Conservation (phyloP, 2,329 filamentous ascomycete species). For the Fonsecaea nubica region DNA sequence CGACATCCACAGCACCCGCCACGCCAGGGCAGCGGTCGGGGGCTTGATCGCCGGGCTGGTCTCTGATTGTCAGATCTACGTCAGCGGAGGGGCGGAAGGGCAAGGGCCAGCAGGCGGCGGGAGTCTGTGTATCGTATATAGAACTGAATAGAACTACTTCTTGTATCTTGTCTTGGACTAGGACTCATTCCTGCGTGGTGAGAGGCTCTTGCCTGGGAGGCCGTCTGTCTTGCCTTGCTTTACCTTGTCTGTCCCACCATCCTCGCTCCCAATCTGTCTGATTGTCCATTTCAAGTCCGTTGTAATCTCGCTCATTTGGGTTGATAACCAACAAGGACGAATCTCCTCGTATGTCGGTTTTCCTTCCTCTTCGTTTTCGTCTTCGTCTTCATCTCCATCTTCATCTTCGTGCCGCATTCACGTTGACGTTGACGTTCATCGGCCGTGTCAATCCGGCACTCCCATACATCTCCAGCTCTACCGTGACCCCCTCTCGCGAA, state of each 20-base stretch:
- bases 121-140: conserved; percentile 44
- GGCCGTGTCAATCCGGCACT: not conserved
- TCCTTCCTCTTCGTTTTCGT: too few species aligned
- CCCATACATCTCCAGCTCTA: not conserved
- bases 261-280: too few species aligned
- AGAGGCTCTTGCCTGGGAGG: too few species aligned
- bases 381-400: too few species aligned
- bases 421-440: not conserved
- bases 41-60: conserved; percentile 44
- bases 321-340: too few species aligned
- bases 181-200: not conserved
- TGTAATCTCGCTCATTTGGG: too few species aligned
- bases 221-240: too few species aligned
- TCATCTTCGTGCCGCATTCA: not conserved
- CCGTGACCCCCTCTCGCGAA: not conserved
- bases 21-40: conserved; percentile 45
- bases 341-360: too few species aligned
- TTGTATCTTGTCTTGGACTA: not conserved
- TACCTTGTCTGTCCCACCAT: too few species aligned
- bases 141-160: not conserved
- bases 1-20: conserved; percentile 44
- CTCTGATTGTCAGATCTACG: conserved; percentile 43
- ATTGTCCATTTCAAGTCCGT: too few species aligned
- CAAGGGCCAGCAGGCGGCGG: conserved; percentile 45
- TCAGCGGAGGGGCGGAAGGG: conserved; percentile 45